These are phyloP conservation scores for Colletotrichum endophyticum DNA, from an alignment of 2,329 filamentous ascomycete species.

Conservation along the genomic window DNA sequence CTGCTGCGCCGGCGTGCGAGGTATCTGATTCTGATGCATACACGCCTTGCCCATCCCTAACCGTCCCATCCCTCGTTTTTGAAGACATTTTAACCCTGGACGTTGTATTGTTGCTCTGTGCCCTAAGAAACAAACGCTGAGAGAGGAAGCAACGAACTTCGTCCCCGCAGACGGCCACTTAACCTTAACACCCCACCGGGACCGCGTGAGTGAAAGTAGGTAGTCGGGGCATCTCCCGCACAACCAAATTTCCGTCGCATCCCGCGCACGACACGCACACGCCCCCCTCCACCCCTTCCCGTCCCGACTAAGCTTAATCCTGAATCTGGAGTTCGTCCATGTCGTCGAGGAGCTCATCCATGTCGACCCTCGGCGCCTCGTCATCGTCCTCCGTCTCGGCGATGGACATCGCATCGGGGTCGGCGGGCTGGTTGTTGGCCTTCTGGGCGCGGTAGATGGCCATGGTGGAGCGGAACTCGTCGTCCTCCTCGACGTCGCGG, in stretches of 20 bases:
- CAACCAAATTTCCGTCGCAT: background rate
- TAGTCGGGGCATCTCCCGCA: background rate
- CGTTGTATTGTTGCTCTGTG: background rate
- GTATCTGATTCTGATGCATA: slow-evolving; percentile 16
- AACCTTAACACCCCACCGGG: background rate
- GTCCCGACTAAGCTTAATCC: slow-evolving; percentile 38
- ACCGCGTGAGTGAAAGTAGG: background rate
- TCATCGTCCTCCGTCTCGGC: slow-evolving; percentile 68
- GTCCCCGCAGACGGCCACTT: slow-evolving; percentile 12
- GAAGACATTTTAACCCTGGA: background rate
- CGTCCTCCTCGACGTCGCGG: slow-evolving; percentile 94
- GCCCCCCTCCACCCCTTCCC: background rate
- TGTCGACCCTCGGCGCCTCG: slow-evolving; percentile 71
- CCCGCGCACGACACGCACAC: background rate
- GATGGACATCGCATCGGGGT: slow-evolving; percentile 70
- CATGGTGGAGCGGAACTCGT: slow-evolving; percentile 82
- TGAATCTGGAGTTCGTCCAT: slow-evolving; percentile 86
- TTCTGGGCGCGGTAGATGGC: slow-evolving; percentile 80
- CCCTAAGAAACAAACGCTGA: background rate
- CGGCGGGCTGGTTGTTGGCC: slow-evolving; percentile 45
- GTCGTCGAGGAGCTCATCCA: slow-evolving; percentile 88
- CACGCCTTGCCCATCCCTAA: slow-evolving; percentile 16
- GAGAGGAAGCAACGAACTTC: background rate
- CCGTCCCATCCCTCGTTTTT: slow-evolving; percentile 7
- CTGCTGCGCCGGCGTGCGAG: background rate